phyloP scores from a whole-genome alignment of 148 eudicot species.

The Amaranthus cruentus region DNA sequence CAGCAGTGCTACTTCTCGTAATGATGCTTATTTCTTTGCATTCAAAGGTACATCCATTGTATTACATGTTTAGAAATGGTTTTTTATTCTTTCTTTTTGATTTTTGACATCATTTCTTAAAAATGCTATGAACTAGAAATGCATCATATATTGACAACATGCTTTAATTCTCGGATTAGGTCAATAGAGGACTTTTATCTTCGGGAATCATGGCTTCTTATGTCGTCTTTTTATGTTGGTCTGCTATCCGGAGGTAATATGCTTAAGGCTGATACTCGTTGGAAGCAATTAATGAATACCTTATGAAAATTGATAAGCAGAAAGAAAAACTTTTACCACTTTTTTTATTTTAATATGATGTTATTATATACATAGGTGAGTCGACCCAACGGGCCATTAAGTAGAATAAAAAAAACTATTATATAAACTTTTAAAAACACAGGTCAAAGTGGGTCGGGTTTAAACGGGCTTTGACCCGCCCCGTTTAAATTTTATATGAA shows the following conservation, averaged over 20 bases:
- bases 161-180: slow-evolving; percentile 44
- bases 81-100: background rate
- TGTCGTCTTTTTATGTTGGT: slow-evolving; percentile 87
- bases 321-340: too few relatives aligned
- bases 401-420: too few relatives aligned
- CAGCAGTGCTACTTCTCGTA: slow-evolving; percentile 62
- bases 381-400: too few relatives aligned
- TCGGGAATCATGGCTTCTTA: slow-evolving; percentile 95
- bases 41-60: slow-evolving; percentile 56
- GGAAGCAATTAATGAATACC: background rate
- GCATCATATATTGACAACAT: background rate
- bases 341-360: too few relatives aligned
- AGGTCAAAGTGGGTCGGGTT: too few relatives aligned
- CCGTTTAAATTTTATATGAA: background rate
- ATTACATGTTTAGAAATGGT: background rate
- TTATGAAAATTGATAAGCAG: background rate
- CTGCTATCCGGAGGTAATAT: slow-evolving; percentile 82
- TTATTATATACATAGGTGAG: too few relatives aligned
- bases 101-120: background rate
- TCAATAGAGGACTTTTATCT: slow-evolving; percentile 84
- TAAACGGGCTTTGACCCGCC: background rate
- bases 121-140: background rate
- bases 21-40: slow-evolving; percentile 82
- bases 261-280: background rate
- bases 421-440: too few relatives aligned